These are phyloP conservation scores for Leptomonas pyrrhocoris DNA, from an alignment of 208 protist species.

Conservation along the genomic window DNA sequence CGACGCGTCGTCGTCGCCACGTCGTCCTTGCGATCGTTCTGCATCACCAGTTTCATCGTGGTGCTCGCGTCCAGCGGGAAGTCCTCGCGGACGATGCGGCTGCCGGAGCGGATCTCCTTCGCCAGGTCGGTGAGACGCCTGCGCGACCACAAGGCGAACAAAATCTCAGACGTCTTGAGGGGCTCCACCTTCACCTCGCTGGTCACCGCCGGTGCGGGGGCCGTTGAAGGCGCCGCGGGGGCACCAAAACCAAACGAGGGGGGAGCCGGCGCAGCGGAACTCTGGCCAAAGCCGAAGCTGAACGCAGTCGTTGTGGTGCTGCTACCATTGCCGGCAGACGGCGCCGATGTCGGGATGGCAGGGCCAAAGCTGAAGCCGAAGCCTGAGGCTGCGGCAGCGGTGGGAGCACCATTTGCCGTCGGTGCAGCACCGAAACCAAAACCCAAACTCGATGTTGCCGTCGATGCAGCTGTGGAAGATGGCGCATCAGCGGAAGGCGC, in stretches of 20 bases:
- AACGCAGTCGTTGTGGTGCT: neutral
- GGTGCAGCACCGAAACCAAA: constrained; percentile 42
- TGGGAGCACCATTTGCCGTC: neutral
- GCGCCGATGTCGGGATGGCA: constrained; percentile 10
- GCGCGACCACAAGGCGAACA: constrained; percentile 82
- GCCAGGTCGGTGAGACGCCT: constrained; percentile 61
- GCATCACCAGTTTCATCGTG: constrained; percentile 81
- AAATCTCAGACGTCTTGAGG: constrained; percentile 68
- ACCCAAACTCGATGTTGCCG: constrained; percentile 12
- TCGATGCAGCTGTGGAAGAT: constrained; percentile 3
- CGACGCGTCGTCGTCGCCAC: constrained; percentile 43
- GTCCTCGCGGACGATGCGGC: constrained; percentile 73
- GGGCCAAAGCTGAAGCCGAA: constrained; percentile 40
- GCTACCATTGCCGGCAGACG: neutral
- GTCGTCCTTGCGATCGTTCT: constrained; percentile 87
- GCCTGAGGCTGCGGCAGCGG: constrained; percentile 4
- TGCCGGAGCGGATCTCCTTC: constrained; percentile 77
- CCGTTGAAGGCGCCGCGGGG: neutral
- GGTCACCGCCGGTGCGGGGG: constrained; percentile 9
- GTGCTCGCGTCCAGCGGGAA: constrained; percentile 47
- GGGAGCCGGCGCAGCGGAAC: neutral
- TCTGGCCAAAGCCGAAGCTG: constrained; percentile 40
- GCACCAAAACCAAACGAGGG: constrained; percentile 37
- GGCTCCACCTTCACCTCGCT: constrained; percentile 35
- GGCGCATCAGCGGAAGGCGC: constrained; percentile 17